These are phyloP conservation scores for Penicillium sp. DNA, from an alignment of 2,329 filamentous ascomycete genomes.

Conservation along the genomic window DNA sequence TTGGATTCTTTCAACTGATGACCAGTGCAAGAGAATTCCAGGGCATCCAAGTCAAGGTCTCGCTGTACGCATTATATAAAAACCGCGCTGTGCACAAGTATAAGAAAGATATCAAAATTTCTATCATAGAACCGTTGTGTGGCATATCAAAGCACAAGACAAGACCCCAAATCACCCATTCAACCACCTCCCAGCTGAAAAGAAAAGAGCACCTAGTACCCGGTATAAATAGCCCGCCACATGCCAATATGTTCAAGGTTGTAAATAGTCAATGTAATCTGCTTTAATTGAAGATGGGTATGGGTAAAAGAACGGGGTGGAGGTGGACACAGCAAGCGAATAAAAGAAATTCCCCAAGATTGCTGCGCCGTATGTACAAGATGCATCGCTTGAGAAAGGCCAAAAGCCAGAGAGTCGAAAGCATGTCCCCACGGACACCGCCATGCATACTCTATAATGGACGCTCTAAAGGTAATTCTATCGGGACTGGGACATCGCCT, in stretches of 20 bases:
- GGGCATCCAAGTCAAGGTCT: background rate
- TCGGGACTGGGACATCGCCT: background rate
- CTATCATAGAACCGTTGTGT: background rate
- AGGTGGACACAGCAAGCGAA: background rate
- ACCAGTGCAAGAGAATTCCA: background rate
- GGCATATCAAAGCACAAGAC: background rate
- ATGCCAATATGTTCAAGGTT: background rate
- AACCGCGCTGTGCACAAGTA: background rate
- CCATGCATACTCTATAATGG: background rate
- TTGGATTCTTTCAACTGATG: background rate
- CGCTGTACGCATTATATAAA: background rate
- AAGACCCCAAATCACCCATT: background rate
- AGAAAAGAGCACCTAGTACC: background rate
- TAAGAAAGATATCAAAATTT: background rate
- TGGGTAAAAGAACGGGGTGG: background rate
- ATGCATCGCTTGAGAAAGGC: slow-evolving; percentile 12
- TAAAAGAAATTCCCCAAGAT: background rate
- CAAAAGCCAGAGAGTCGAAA: background rate
- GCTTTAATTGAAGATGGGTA: slow-evolving; percentile 9
- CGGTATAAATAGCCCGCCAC: background rate
- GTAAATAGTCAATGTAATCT: background rate
- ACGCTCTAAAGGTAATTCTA: background rate
- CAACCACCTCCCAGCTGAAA: background rate
- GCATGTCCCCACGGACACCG: background rate
- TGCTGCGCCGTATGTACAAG: slow-evolving; percentile 16